phyloP scores from a whole-genome alignment of 1,139 yeast genomes.

The Candida pseudoviswanathii region DNA sequence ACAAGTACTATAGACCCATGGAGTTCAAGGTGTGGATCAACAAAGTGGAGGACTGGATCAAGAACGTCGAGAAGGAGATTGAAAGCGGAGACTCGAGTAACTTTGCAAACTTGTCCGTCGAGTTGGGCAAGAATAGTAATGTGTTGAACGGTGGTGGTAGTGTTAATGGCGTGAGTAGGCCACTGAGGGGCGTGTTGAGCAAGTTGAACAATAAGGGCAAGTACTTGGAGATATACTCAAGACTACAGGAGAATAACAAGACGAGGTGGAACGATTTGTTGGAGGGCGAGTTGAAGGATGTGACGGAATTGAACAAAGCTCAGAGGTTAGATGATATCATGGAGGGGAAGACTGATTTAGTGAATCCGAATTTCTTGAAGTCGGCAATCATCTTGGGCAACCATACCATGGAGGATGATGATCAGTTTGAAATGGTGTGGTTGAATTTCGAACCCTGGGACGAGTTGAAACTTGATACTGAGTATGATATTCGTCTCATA shows the following conservation, averaged over 20 bases:
- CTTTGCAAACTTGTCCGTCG: slow-evolving; percentile 14
- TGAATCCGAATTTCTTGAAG: slow-evolving; percentile 30
- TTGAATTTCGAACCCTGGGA: slow-evolving; percentile 56
- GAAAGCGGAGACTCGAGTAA: slow-evolving; percentile 11
- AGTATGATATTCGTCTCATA: slow-evolving; percentile 46
- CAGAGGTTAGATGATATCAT: slow-evolving; percentile 37
- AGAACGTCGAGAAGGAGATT: slow-evolving; percentile 18
- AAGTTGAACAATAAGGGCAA: slow-evolving; percentile 21
- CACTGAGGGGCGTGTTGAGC: slow-evolving; percentile 5
- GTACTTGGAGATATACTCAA: slow-evolving; percentile 30
- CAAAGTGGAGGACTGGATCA: slow-evolving; percentile 35
- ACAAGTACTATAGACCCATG: slow-evolving; percentile 55
- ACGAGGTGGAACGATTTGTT: slow-evolving; percentile 25
- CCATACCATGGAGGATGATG: slow-evolving; percentile 39
- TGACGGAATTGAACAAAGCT: slow-evolving; percentile 41
- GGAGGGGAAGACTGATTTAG: slow-evolving; percentile 33
- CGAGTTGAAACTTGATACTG: slow-evolving; percentile 47
- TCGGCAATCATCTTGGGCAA: slow-evolving; percentile 43
- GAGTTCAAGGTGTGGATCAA: slow-evolving; percentile 47
- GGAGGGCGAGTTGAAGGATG: slow-evolving; percentile 27
- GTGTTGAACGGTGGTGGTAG: slow-evolving; percentile 1
- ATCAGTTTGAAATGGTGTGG: slow-evolving; percentile 50
- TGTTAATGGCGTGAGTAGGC: too few species aligned
- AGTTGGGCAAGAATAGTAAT: slow-evolving; percentile 12
- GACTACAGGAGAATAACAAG: slow-evolving; percentile 26